Conservation (phyloP, 192 early-diverging fungal genomes). For the Gaertneriomyces semiglobifer region DNA sequence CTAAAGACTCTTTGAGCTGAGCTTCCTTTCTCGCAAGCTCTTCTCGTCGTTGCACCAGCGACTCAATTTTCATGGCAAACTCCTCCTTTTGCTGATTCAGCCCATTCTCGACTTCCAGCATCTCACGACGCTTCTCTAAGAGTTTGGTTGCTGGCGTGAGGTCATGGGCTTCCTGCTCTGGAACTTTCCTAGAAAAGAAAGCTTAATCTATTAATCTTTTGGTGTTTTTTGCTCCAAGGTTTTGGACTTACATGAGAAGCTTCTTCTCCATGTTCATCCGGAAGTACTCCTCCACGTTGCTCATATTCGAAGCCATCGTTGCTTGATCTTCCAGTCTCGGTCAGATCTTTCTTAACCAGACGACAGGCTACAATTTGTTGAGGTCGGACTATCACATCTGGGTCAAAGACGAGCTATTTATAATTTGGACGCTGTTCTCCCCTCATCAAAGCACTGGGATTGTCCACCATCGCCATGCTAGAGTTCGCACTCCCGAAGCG, state of each 20-base stretch:
- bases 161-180: slow-evolving; percentile 59
- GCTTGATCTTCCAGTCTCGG: neutral
- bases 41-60: slow-evolving; percentile 52
- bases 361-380: too few species aligned
- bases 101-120: slow-evolving; percentile 63
- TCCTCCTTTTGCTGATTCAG: slow-evolving; percentile 60
- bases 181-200: slow-evolving; percentile 41
- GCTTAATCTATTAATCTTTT: neutral
- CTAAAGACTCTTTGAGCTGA: slow-evolving; percentile 51
- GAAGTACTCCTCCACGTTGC: slow-evolving; percentile 44
- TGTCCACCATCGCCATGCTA: too few species aligned
- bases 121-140: slow-evolving; percentile 59
- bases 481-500: too few species aligned
- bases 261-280: slow-evolving; percentile 53
- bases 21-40: slow-evolving; percentile 56
- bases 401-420: too few species aligned
- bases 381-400: too few species aligned
- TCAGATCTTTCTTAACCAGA: too few species aligned
- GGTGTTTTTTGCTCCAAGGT: neutral
- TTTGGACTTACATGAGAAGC: slow-evolving; percentile 42
- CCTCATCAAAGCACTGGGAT: too few species aligned
- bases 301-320: slow-evolving; percentile 23
- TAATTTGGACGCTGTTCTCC: too few species aligned
- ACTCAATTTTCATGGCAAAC: slow-evolving; percentile 63
- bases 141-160: slow-evolving; percentile 58